These are phyloP conservation scores for Pythium chondricola DNA, from an alignment of 352 stramenopile species.

Conservation along the genomic window DNA sequence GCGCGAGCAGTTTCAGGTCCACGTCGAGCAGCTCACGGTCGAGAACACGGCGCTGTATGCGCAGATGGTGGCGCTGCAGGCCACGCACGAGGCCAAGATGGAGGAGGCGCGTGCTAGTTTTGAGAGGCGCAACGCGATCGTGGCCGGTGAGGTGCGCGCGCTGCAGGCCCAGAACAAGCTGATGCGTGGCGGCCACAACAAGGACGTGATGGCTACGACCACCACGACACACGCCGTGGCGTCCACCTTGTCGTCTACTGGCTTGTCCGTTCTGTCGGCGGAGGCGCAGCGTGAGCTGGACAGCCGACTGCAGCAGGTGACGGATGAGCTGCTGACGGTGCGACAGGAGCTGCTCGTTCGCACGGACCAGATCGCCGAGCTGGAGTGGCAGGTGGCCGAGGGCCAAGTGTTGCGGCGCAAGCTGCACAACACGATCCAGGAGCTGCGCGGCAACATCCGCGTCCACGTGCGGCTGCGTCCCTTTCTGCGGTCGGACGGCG, in stretches of 20 bases:
- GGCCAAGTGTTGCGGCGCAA: slow-evolving; percentile 82
- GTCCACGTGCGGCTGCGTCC: slow-evolving; percentile 95
- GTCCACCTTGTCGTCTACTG: neutral
- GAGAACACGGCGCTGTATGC: slow-evolving; percentile 84
- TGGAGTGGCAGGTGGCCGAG: slow-evolving; percentile 58
- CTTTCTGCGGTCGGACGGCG: slow-evolving; percentile 82
- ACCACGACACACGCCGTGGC: neutral
- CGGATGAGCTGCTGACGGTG: slow-evolving; percentile 51
- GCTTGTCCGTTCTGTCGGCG: slow-evolving; percentile 16
- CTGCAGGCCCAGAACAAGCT: slow-evolving; percentile 72
- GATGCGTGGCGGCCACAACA: slow-evolving; percentile 21
- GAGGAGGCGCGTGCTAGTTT: slow-evolving; percentile 64
- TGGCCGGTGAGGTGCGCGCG: slow-evolving; percentile 69
- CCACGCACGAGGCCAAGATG: slow-evolving; percentile 75
- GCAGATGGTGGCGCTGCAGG: slow-evolving; percentile 82
- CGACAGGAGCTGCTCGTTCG: slow-evolving; percentile 63
- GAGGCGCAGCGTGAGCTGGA: slow-evolving; percentile 43
- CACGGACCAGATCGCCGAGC: slow-evolving; percentile 51
- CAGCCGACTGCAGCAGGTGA: slow-evolving; percentile 59
- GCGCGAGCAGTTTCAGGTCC: slow-evolving; percentile 83
- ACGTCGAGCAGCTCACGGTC: slow-evolving; percentile 76
- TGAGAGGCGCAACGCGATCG: slow-evolving; percentile 64
- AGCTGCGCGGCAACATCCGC: slow-evolving; percentile 98
- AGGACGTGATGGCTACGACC: neutral
- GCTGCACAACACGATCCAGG: slow-evolving; percentile 99